phyloP scores from a whole-genome alignment of 2,329 filamentous ascomycete species.

The Ophiostoma ulmi region DNA sequence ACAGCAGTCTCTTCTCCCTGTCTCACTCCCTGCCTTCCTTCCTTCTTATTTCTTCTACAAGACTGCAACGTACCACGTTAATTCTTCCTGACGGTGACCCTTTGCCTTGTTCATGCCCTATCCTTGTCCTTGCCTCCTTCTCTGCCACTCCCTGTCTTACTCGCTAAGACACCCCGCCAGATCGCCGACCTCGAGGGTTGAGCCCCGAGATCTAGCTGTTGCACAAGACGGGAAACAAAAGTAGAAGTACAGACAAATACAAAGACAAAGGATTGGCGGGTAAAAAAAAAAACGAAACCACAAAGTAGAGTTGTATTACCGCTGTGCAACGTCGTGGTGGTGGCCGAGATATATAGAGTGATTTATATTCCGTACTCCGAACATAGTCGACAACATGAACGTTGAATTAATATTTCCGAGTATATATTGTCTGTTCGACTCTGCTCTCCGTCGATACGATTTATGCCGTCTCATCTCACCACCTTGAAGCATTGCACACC shows the following conservation, averaged over 20 bases:
- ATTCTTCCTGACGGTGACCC: background rate
- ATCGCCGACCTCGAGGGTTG: conserved; percentile 3
- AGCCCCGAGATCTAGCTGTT: conserved; percentile 5
- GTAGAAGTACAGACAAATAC: background rate
- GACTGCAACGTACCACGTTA: background rate
- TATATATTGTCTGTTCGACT: background rate
- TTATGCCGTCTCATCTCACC: background rate
- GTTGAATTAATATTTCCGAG: too few species aligned
- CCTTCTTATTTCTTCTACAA: background rate
- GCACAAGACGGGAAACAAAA: conserved; percentile 3
- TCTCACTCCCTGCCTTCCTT: conserved; percentile 10
- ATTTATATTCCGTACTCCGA: background rate
- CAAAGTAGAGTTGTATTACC: conserved; percentile 3
- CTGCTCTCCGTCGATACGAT: background rate
- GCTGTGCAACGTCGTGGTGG: conserved; percentile 5
- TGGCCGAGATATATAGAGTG: background rate
- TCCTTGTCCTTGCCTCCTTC: background rate
- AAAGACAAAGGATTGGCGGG: background rate
- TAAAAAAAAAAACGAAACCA: background rate
- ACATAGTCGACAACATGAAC: background rate
- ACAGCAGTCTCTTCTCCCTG: background rate
- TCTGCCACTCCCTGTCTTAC: background rate
- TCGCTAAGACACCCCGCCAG: conserved; percentile 7
- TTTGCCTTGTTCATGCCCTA: background rate
- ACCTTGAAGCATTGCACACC: background rate